These are phyloP conservation scores for Peronospora tabacina DNA, from an alignment of 352 stramenopile species.

Conservation along the genomic window DNA sequence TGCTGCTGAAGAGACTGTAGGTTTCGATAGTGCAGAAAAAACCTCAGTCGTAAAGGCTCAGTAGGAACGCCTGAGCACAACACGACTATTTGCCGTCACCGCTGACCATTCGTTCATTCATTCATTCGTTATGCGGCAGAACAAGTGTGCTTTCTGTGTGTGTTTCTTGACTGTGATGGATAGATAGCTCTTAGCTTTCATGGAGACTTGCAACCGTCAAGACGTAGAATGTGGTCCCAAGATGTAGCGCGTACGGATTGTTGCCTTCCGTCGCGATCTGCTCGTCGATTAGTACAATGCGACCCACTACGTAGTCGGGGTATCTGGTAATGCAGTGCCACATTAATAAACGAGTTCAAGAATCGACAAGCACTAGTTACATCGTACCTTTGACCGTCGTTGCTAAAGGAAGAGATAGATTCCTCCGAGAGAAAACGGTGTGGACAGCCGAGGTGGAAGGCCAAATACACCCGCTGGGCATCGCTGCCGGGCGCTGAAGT, in stretches of 20 bases:
- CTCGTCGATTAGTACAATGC: conserved; percentile 85
- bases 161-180: not conserved
- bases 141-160: not conserved
- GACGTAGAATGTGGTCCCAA: conserved; percentile 82
- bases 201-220: conserved; percentile 78
- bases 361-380: not conserved
- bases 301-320: conserved; percentile 81
- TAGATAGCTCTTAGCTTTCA: conserved; percentile 45
- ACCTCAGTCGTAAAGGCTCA: not conserved
- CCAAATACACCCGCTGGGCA: conserved; percentile 71
- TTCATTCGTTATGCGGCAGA: conserved; percentile 25
- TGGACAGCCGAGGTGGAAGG: conserved; percentile 79
- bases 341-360: not conserved
- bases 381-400: conserved; percentile 63
- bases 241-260: conserved; percentile 72
- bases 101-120: conserved; percentile 27
- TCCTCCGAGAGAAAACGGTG: conserved; percentile 84
- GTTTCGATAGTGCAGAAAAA: conserved; percentile 20
- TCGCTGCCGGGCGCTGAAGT: conserved; percentile 75
- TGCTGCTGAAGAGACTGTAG: conserved; percentile 2
- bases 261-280: conserved; percentile 68
- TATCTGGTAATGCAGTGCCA: conserved; percentile 41
- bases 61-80: not conserved
- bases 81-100: conserved; percentile 13
- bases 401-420: conserved; percentile 84